Conservation (phyloP, 371 early-diverging fungal genomes). For the Basidiobolus meristosporus region DNA sequence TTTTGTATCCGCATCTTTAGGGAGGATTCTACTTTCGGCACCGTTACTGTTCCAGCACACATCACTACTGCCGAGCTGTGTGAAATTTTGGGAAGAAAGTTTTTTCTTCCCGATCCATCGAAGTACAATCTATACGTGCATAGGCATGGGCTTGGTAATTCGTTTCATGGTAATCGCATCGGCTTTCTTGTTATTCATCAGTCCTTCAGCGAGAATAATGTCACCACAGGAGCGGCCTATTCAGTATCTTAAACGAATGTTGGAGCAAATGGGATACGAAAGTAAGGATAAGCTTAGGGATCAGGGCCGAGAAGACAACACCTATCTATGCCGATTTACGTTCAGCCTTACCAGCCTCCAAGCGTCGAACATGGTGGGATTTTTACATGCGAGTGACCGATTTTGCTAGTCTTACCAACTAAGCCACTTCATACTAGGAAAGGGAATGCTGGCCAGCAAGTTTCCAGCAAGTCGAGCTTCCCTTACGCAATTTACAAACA, state of each 20-base stretch:
- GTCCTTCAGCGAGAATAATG: constrained; percentile 30
- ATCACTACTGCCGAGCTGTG: constrained; percentile 52
- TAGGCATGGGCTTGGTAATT: constrained; percentile 27
- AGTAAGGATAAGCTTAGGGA: constrained; percentile 52
- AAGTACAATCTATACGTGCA: constrained; percentile 46
- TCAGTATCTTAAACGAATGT: constrained; percentile 34
- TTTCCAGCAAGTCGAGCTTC: constrained; percentile 30
- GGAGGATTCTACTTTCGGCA: constrained; percentile 55
- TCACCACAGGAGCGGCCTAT: constrained; percentile 45
- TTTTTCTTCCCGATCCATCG: constrained; percentile 48
- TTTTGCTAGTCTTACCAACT: neutral
- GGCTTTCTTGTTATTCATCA: no score
- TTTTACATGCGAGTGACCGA: no score
- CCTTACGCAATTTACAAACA: constrained; percentile 37
- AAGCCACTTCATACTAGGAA: constrained; percentile 7
- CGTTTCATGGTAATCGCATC: neutral
- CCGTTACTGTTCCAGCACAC: constrained; percentile 37
- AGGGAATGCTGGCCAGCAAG: constrained; percentile 9
- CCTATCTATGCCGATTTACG: constrained; percentile 57
- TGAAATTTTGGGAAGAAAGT: constrained; percentile 45
- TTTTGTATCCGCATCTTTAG: constrained; percentile 39
- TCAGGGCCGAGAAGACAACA: constrained; percentile 67
- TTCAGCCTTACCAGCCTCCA: constrained; percentile 12
- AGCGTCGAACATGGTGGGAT: neutral
- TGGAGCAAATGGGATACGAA: constrained; percentile 62